Evolutionary conservation across 805 yeast genomes (phyloP).

Genomic region (Lipomyces chichibuensis): DNA sequence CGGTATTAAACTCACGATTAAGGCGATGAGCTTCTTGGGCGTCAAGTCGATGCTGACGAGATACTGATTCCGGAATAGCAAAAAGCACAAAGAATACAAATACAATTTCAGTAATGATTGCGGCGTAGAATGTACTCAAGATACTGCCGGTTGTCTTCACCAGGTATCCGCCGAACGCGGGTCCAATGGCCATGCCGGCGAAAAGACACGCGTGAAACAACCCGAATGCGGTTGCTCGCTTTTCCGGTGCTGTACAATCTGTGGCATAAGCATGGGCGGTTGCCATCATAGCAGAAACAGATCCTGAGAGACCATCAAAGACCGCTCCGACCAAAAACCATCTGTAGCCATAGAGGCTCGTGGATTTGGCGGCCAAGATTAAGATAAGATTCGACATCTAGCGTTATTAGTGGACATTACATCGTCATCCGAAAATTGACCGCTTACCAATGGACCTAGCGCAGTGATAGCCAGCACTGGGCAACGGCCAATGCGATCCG

Average conservation of each 20-base stretch:
- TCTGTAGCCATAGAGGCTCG: conserved; percentile 30
- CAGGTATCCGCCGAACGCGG: conserved; percentile 37
- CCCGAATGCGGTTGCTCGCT: conserved; percentile 49
- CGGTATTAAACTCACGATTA: conserved; percentile 9
- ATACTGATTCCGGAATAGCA: conserved; percentile 33
- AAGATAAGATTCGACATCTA: conserved; percentile 15
- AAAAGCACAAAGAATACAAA: conserved; percentile 19
- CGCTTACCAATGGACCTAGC: conserved; percentile 15
- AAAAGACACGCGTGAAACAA: conserved; percentile 39
- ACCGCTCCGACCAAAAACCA: conserved; percentile 51
- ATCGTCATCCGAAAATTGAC: not conserved
- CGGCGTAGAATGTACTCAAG: conserved; percentile 20
- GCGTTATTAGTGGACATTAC: not conserved
- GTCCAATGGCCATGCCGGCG: conserved; percentile 40
- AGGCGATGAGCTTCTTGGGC: conserved; percentile 27
- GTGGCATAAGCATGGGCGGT: conserved; percentile 69
- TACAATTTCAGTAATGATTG: conserved; percentile 6
- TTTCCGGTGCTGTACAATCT: conserved; percentile 68
- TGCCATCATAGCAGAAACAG: conserved; percentile 57
- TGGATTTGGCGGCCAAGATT: conserved; percentile 20
- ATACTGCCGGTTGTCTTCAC: conserved; percentile 28
- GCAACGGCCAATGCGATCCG: conserved; percentile 33
- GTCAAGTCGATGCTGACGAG: conserved; percentile 23
- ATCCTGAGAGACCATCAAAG: conserved; percentile 64
- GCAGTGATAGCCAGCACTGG: conserved; percentile 22